Conservation (phyloP, 805 yeast species). For the Candida arabinofermentans region DNA sequence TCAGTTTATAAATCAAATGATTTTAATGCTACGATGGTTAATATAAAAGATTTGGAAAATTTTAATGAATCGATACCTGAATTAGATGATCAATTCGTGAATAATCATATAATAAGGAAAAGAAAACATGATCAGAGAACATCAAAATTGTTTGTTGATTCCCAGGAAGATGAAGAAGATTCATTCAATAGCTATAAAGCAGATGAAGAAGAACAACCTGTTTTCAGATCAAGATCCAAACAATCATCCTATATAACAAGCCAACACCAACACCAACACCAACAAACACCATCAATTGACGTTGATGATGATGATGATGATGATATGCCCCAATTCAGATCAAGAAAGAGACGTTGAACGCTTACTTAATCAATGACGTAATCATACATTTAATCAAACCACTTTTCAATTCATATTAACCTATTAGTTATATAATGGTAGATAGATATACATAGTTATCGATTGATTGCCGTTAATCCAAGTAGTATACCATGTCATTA, state of each 20-base stretch:
- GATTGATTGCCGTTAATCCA: too few relatives aligned
- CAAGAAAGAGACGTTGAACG: constrained; percentile 16
- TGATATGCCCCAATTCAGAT: constrained; percentile 28
- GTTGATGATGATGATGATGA: constrained; percentile 23
- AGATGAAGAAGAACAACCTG: constrained; percentile 6
- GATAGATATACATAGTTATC: too few relatives aligned
- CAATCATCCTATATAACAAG: not conserved
- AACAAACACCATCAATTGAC: not conserved
- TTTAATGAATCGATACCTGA: constrained; percentile 10
- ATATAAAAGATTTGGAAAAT: not conserved
- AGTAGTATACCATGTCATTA: constrained; percentile 14
- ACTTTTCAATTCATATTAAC: too few relatives aligned
- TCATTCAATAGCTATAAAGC: not conserved
- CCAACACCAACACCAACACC: not conserved
- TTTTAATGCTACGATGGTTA: constrained; percentile 8
- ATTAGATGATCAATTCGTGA: constrained; percentile 14
- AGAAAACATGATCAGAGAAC: not conserved
- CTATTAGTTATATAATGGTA: too few relatives aligned
- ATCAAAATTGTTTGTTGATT: not conserved
- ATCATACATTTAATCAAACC: not conserved
- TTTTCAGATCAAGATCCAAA: not conserved
- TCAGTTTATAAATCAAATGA: constrained; percentile 12
- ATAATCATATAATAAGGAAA: not conserved
- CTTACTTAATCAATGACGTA: not conserved
- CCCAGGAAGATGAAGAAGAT: constrained; percentile 2